These are phyloP conservation scores for Silybum marianum DNA, from an alignment of 129 eudicot species.

Conservation along the genomic window DNA sequence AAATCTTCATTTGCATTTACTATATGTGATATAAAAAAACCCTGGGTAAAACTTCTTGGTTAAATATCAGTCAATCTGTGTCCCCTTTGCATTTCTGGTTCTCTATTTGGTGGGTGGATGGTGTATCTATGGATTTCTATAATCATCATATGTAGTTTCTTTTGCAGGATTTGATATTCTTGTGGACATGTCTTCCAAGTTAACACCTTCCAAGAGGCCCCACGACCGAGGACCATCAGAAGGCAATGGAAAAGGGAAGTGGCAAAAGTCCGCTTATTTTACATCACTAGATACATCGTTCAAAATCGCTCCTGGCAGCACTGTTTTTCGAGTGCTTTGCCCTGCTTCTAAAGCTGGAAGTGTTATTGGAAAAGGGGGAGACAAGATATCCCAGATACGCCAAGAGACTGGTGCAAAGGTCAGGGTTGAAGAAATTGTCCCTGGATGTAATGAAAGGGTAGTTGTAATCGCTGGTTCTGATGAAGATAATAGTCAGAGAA, in stretches of 20 bases:
- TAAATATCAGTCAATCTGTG: background rate
- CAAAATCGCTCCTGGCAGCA: conserved; percentile 40
- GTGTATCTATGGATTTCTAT: background rate
- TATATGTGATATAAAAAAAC: no score
- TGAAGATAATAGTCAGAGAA: conserved; percentile 43
- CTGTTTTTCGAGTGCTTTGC: conserved; percentile 68
- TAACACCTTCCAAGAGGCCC: conserved; percentile 76
- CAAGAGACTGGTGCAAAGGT: conserved; percentile 80
- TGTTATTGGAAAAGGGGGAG: conserved; percentile 71
- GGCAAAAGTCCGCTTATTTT: conserved; percentile 49
- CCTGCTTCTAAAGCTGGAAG: conserved; percentile 59
- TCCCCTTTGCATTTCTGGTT: background rate
- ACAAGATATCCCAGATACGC: conserved; percentile 71
- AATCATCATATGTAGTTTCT: background rate
- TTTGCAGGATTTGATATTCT: conserved; percentile 27
- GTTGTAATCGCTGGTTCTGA: conserved; percentile 50
- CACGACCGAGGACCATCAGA: conserved; percentile 46
- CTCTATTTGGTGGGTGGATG: background rate
- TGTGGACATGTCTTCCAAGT: conserved; percentile 58
- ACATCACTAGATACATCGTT: conserved; percentile 35
- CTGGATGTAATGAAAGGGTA: conserved; percentile 86
- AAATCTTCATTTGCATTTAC: background rate
- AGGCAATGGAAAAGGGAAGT: conserved; percentile 60
- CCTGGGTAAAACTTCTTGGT: background rate
- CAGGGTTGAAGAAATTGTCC: conserved; percentile 64